Evolutionary conservation across 1,284 basidiomycete species (phyloP).

Genomic region (Sporisorium sorghi): DNA sequence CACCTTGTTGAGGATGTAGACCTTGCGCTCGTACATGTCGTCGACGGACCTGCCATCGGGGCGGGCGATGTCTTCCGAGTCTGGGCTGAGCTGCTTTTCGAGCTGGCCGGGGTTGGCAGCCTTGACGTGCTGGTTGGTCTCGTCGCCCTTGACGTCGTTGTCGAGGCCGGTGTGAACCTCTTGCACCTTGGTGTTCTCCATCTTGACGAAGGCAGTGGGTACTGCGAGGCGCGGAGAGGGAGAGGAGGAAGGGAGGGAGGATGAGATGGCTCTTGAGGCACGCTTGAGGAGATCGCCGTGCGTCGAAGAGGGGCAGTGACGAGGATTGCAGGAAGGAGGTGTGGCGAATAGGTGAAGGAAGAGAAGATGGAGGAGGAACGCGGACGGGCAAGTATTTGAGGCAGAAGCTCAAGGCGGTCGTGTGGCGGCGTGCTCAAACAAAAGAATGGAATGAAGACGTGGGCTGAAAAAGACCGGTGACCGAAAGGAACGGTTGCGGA

Average conservation of each 20-base stretch:
- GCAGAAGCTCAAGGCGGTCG: background rate
- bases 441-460: background rate
- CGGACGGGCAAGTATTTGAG: slow-evolving; percentile 16
- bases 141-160: slow-evolving; percentile 27
- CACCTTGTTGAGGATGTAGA: slow-evolving; percentile 67
- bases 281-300: background rate
- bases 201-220: slow-evolving; percentile 14
- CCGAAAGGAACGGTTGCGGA: slow-evolving; percentile 20
- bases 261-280: slow-evolving; percentile 4
- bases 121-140: slow-evolving; percentile 28
- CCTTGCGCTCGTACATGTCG: slow-evolving; percentile 64
- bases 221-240: background rate
- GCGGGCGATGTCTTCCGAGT: slow-evolving; percentile 16
- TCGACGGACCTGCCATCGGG: slow-evolving; percentile 52
- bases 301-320: background rate
- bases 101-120: slow-evolving; percentile 23
- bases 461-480: background rate
- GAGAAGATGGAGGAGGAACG: background rate
- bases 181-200: slow-evolving; percentile 31
- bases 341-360: background rate
- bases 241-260: background rate
- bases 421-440: slow-evolving; percentile 6
- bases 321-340: slow-evolving; percentile 1
- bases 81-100: slow-evolving; percentile 44
- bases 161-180: slow-evolving; percentile 28